Base-by-base conservation (phyloP, 768 basidiomycete genomes). In the Jaapia argillacea region DNA sequence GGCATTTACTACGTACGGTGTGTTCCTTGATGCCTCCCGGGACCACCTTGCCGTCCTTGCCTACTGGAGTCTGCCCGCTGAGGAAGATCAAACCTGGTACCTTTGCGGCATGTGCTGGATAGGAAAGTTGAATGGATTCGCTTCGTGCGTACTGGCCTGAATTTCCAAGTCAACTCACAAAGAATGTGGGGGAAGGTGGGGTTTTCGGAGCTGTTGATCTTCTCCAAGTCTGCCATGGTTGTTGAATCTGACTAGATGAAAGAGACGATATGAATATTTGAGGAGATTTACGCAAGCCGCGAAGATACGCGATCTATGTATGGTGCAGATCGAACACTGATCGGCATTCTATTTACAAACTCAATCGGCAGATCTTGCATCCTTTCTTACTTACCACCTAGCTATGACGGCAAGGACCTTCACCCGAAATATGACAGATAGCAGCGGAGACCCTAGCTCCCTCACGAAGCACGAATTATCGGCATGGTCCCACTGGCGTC, bases 1-100 rank as follows among this genome's bases (percentile, higher is more conserved):
- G 2, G 23, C 13, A 27, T 4, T n/a, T 27, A 26, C 24, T n/a
- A 54, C 67, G 24, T 55, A 76, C 79, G 12, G 77, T 77, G 54
- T 80, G 77, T 49, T 72, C 78, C 53, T 73, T 53, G 45, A 81
- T 69, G 5, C 71, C 76, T n/a, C 77, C 77, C 21, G 54, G 54
- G 12, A 78, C 70, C n/a, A 75, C 50, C 13, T 66, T 63, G 13
- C 73, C 75, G 31, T 65, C 56, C 43, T 55, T 60, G 49, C 70
- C 72, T 10, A 69, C 66, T 1, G 79, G 79, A 4, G 69, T 71
- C 55, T 78, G 76, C 3, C 77, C 79, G 46, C 75, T 79, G 31
- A 79, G 60, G 56, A 79, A 81, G 47, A 79, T 70, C 39, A 80
- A 55, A 4, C 77, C 76, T 1, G 73, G 69, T 10, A 71, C 64